Percentiles rank a stretch among this genome's conserved stretches.
These are phyloP conservation scores for Penicillium sp. DNA, from an alignment of 2,329 filamentous ascomycete genomes.

Conservation along the genomic window DNA sequence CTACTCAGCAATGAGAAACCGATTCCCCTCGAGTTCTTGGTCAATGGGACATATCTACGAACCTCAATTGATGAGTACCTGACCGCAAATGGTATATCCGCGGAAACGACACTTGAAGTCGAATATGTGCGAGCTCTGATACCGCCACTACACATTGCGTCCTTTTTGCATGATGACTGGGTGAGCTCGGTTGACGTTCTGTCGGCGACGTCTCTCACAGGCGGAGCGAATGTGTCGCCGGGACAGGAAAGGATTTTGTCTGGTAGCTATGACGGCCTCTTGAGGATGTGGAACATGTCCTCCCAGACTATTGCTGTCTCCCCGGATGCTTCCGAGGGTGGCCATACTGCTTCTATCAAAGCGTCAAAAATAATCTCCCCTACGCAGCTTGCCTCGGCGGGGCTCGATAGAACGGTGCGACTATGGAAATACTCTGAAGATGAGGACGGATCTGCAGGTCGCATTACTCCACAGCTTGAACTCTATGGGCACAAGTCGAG, in stretches of 20 bases:
- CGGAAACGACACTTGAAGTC: constrained; percentile 79
- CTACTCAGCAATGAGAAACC: constrained; percentile 53
- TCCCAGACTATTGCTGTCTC: constrained; percentile 81
- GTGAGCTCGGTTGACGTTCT: constrained; percentile 82
- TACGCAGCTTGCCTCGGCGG: constrained; percentile 74
- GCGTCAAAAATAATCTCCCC: constrained; percentile 78
- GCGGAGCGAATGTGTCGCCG: constrained; percentile 43
- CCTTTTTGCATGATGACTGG: constrained; percentile 98
- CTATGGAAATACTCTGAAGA: constrained; percentile 83
- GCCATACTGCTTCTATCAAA: constrained; percentile 74
- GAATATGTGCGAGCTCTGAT: constrained; percentile 92
- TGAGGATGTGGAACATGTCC: constrained; percentile 85
- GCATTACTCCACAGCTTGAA: constrained; percentile 70
- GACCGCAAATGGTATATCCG: constrained; percentile 76
- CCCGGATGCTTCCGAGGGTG: constrained; percentile 60
- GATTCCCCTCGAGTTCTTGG: constrained; percentile 76
- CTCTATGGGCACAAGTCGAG: constrained; percentile 76
- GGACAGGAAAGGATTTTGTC: constrained; percentile 75
- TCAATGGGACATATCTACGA: constrained; percentile 87
- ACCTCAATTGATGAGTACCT: constrained; percentile 90
- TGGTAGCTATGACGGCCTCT: constrained; percentile 84
- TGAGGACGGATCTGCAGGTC: constrained; percentile 56
- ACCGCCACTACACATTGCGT: constrained; percentile 82
- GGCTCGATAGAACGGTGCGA: constrained; percentile 78
- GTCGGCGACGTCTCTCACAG: constrained; percentile 58